These are phyloP conservation scores for Ustulina deusta DNA, from an alignment of 2,329 filamentous ascomycete species.

Conservation along the genomic window DNA sequence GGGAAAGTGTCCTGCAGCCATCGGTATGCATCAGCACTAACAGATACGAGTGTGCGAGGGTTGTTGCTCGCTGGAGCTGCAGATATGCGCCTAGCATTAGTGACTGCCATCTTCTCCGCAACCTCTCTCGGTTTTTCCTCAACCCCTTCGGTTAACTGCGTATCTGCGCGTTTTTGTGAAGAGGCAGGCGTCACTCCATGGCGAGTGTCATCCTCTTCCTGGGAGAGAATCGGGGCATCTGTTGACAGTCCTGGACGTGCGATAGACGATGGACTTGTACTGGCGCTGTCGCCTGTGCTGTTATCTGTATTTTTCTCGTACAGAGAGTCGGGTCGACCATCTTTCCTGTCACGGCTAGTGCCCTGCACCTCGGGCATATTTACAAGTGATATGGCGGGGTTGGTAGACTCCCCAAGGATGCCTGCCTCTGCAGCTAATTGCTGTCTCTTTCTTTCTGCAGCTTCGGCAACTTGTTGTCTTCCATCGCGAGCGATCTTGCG, in stretches of 20 bases:
- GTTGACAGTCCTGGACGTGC: neutral
- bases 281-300: neutral
- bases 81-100: neutral
- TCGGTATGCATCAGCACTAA: conserved; percentile 58
- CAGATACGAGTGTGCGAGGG: conserved; percentile 64
- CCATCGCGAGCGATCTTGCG: conserved; percentile 71
- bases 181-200: neutral
- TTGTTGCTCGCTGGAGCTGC: conserved; percentile 6
- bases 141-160: conserved; percentile 24
- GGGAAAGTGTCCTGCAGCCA: conserved; percentile 79
- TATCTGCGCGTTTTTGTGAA: conserved; percentile 26
- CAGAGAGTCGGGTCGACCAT: neutral
- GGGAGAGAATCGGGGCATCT: neutral
- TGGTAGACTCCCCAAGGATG: conserved; percentile 1
- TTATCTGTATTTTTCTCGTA: conserved; percentile 10
- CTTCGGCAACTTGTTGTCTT: conserved; percentile 57
- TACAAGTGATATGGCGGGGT: neutral
- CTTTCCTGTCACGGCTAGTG: conserved; percentile 21
- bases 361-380: conserved; percentile 11
- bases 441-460: conserved; percentile 48
- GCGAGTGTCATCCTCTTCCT: neutral
- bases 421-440: conserved; percentile 30
- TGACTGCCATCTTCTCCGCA: neutral
- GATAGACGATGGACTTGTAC: neutral
- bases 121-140: conserved; percentile 15